Percentiles rank a stretch among this genome's conserved stretches.
Conservation (phyloP, 2,329 filamentous ascomycete species). For the Arthrobotrys musiformis region DNA sequence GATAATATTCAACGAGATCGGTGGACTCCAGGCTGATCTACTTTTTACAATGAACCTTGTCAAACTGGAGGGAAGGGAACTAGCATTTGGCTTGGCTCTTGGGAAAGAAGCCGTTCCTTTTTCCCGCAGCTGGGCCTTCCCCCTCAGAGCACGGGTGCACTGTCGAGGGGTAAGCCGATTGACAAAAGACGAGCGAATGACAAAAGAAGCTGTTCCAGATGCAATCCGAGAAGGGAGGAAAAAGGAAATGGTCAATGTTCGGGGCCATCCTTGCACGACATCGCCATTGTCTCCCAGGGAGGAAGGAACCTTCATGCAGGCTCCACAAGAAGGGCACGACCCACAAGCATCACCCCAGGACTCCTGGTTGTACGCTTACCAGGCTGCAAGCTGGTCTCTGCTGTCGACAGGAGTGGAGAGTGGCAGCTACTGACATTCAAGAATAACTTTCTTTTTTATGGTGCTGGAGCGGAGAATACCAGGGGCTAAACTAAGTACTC, state of each 20-base stretch:
- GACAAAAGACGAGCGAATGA: slow-evolving; percentile 25
- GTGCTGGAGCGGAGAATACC: slow-evolving; percentile 31
- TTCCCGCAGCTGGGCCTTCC: slow-evolving; percentile 51
- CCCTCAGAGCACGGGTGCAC: slow-evolving; percentile 49
- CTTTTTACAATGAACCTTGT: slow-evolving; percentile 55
- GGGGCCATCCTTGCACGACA: slow-evolving; percentile 43
- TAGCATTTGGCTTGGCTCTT: slow-evolving; percentile 49
- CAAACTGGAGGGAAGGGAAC: slow-evolving; percentile 36
- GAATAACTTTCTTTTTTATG: slow-evolving; percentile 11
- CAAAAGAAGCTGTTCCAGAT: slow-evolving; percentile 43
- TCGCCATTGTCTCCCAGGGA: slow-evolving; percentile 51
- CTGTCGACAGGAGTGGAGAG: slow-evolving; percentile 19
- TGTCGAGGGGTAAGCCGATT: slow-evolving; percentile 53
- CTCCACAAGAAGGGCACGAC: slow-evolving; percentile 53
- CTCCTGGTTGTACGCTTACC: slow-evolving; percentile 54
- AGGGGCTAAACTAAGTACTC: slow-evolving; percentile 21
- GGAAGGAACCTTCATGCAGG: slow-evolving; percentile 54
- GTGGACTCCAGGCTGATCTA: slow-evolving; percentile 53
- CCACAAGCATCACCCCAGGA: slow-evolving; percentile 47
- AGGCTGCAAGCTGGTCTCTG: slow-evolving; percentile 44
- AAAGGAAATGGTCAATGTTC: slow-evolving; percentile 43
- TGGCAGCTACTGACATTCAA: slow-evolving; percentile 24
- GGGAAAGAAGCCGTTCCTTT: slow-evolving; percentile 56
- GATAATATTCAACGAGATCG: slow-evolving; percentile 53
- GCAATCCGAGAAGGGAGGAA: slow-evolving; percentile 23